These are phyloP conservation scores for Kurtzmaniella fragi DNA, from an alignment of 805 yeast species.

Conservation along the genomic window DNA sequence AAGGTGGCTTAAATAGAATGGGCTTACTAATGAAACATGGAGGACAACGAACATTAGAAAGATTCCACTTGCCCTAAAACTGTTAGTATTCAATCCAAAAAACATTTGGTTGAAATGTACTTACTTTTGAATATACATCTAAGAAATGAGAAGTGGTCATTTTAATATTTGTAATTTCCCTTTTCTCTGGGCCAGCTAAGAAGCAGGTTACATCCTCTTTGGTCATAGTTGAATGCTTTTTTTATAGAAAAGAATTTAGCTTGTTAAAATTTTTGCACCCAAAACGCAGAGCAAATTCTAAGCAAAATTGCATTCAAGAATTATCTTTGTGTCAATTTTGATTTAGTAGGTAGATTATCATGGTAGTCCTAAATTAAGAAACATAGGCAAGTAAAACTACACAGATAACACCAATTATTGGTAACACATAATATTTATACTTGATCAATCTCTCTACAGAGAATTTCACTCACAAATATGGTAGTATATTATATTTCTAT, in stretches of 20 bases:
- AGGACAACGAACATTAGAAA: slow-evolving; percentile 54
- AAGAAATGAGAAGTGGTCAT: slow-evolving; percentile 48
- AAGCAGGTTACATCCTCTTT: slow-evolving; percentile 5
- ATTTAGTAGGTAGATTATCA: no score
- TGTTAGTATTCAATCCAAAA: slow-evolving; percentile 8
- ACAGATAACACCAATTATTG: no score
- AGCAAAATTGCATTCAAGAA: neutral
- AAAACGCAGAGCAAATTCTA: neutral
- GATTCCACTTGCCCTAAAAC: slow-evolving; percentile 49
- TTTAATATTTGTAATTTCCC: slow-evolving; percentile 15
- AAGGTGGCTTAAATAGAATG: slow-evolving; percentile 54
- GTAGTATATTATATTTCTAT: no score
- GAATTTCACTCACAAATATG: no score
- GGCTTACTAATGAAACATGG: slow-evolving; percentile 35
- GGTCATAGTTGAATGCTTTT: neutral
- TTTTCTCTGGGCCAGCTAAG: slow-evolving; percentile 15
- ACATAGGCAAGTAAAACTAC: no score
- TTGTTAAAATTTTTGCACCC: neutral
- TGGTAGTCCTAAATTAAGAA: no score
- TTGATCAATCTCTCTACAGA: no score
- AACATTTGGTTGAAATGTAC: slow-evolving; percentile 5
- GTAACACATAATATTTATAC: no score
- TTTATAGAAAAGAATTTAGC: neutral
- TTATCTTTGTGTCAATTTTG: no score
- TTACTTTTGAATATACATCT: slow-evolving; percentile 46